Evolutionary conservation across 1,284 basidiomycete genomes (phyloP).

Genomic region (Sparassis latifolia): DNA sequence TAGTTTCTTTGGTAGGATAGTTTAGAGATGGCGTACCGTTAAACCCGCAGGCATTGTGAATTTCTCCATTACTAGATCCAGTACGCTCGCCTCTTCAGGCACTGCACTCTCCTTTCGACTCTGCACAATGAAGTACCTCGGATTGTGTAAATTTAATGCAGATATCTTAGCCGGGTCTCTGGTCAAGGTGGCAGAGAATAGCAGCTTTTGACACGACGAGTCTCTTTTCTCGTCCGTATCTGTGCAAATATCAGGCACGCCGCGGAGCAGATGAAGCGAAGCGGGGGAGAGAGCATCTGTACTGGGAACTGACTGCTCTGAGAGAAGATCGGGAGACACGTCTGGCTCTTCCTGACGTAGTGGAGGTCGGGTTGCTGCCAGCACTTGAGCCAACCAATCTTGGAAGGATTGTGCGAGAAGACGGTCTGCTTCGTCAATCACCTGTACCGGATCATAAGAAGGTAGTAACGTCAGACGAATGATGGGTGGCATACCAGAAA

Average conservation of each 20-base stretch:
- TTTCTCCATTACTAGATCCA: conserved; percentile 61
- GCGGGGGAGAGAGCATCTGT: conserved; percentile 58
- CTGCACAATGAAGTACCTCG: conserved; percentile 88
- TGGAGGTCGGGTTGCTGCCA: conserved; percentile 61
- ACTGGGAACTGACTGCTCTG: conserved; percentile 8
- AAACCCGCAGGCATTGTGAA: conserved; percentile 82
- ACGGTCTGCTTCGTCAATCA: conserved; percentile 97
- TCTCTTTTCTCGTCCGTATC: conserved; percentile 51
- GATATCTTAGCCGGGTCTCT: conserved; percentile 90
- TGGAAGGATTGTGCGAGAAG: conserved; percentile 94
- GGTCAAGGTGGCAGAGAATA: conserved; percentile 96
- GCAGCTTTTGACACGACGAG: conserved; percentile 85
- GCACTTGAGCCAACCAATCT: conserved; percentile 84
- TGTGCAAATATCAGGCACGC: conserved; percentile 32
- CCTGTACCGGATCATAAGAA: conserved; percentile 35
- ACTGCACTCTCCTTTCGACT: conserved; percentile 24
- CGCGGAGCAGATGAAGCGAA: conserved; percentile 40
- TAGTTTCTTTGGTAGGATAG: background rate
- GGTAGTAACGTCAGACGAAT: background rate
- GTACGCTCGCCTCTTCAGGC: conserved; percentile 24
- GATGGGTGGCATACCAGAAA: conserved; percentile 58
- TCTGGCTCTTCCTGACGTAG: conserved; percentile 2
- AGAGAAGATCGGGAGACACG: background rate
- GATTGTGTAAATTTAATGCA: conserved; percentile 71
- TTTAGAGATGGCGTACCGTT: conserved; percentile 37